Evolutionary conservation across 2,329 filamentous ascomycete genomes (phyloP), one percentile per base, ranked within the genome.

Genomic region (Pseudogymnoascus sp.): DNA sequence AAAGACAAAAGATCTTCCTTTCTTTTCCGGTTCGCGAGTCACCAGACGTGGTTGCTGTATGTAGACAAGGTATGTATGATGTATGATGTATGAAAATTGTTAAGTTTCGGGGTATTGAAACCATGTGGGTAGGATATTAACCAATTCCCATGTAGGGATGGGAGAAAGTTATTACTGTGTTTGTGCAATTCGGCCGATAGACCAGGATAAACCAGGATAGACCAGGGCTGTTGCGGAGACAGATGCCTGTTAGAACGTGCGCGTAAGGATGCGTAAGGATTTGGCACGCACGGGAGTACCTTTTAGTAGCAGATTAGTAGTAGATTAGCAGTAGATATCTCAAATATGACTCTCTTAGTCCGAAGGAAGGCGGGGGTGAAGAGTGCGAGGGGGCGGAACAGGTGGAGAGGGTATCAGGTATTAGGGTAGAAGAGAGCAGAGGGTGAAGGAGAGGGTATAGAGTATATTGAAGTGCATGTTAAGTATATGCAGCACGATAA

Each of bases 1-100:
- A 47, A 47, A 47, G 10, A 15, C 21, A 47, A 47, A 47, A 47
- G 42, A 47, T 47, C 42, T 26, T 26, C 42, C 21, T 26, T 26
- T 11, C 11, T 4, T 8, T 47, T 47, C 19, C 42, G 42, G 21
- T 21, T n/a, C 21, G 42, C 21, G 6, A 26, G 42, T 47, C 42
- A 47, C 21, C 42, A 26, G 42, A 47, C 42, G 42, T 47, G 6
- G 42, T 47, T 47, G 42, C 42, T 15, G 42, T 47, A 47, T 47
- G 42, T 47, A 26, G 21, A 21, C 23, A 47, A 17, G 17, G 42
- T 47, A 47, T 47, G 42, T 47, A 47, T 47, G 42, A 47, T 47
- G 42, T 47, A 47, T 47, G 42, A 47, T 47, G 42, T 47, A 47
- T 47, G 42, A 47, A 47, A 47, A 47, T 47, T 47, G 42, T 47